Evolutionary conservation across 257 asterid species (phyloP), one percentile per base, ranked within the genome.

Genomic region (Euphrasia confusa): DNA sequence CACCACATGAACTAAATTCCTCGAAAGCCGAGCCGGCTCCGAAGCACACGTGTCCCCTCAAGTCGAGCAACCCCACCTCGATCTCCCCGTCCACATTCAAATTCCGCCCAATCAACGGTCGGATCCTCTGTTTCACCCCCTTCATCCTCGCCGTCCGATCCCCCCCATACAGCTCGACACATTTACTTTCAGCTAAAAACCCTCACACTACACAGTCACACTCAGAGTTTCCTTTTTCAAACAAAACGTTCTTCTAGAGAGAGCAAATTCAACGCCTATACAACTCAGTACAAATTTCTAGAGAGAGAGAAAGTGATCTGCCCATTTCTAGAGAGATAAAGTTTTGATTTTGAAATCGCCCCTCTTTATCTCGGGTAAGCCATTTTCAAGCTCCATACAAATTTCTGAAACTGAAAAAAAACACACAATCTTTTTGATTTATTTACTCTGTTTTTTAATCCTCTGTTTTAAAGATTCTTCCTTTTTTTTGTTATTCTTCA

Each of bases 71-170:
- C 66, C 58, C 33, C 7, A 17, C 79, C 75, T 60, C 63, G 77
- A n/a, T 64, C 24, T 56, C 63, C 72, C 32, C 60, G 63, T 59
- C 54, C 60, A 54, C 61, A 73, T 85, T 82, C 79, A 79, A 87
- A 84, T 73, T 82, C 67, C 77, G 72, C 33, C 79, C 64, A 52
- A 65, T 75, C 64, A 86, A 87, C 90, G 88, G 93, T 79, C 81
- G 28, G 81, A 77, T 81, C 45, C 35, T 65, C 84, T 76, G 81
- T 73, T 69, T 14, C 65, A 17, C 55, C 68, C 71, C 73, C 52
- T 67, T 53, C 42, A 69, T 72, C 80, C 10, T 44, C 33, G 37
- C 89, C 86, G 83, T 83, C 65, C 40, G 74, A 73, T n/a, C 67
- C 58, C 15, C 71, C 21, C 21, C 50, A 14, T 30, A 24, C 4